These are phyloP conservation scores for Cladosporium phlei DNA, from an alignment of 2,329 filamentous ascomycete genomes.

Conservation along the genomic window DNA sequence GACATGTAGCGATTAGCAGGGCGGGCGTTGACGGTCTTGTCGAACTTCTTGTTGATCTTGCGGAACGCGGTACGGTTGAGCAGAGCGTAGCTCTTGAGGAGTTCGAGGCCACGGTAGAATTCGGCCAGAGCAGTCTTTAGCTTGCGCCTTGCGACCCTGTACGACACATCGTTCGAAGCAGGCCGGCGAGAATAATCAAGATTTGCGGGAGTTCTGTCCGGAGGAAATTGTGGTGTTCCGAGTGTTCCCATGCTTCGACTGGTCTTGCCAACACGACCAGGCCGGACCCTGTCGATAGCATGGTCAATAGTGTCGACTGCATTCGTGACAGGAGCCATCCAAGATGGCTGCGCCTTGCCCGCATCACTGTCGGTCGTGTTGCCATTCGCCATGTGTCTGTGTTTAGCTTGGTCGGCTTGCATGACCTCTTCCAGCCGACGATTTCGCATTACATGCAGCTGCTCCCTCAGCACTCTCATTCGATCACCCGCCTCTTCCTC, in stretches of 20 bases:
- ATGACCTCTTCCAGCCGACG: slow-evolving; percentile 69
- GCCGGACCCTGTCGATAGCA: slow-evolving; percentile 30
- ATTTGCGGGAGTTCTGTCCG: slow-evolving; percentile 27
- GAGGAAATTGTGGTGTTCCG: slow-evolving; percentile 35
- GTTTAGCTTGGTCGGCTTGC: slow-evolving; percentile 38
- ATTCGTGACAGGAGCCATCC: slow-evolving; percentile 41
- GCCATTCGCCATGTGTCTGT: slow-evolving; percentile 14
- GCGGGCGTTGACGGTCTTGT: slow-evolving; percentile 78
- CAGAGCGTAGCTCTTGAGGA: slow-evolving; percentile 85
- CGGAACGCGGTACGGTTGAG: slow-evolving; percentile 90
- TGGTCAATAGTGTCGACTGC: slow-evolving; percentile 13
- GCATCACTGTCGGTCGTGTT: slow-evolving; percentile 3
- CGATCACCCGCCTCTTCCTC: slow-evolving; percentile 78
- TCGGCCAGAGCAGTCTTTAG: slow-evolving; percentile 87
- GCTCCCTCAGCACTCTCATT: slow-evolving; percentile 66
- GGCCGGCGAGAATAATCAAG: slow-evolving; percentile 42
- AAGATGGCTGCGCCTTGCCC: slow-evolving; percentile 11
- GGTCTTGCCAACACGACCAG: slow-evolving; percentile 52
- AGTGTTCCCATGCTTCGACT: slow-evolving; percentile 42
- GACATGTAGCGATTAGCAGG: slow-evolving; percentile 78
- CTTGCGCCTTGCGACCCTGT: slow-evolving; percentile 83
- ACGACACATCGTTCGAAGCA: slow-evolving; percentile 59
- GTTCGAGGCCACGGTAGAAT: slow-evolving; percentile 84
- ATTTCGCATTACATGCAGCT: slow-evolving; percentile 90
- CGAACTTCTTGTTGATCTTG: slow-evolving; percentile 98